Percentiles rank a stretch among this genome's conserved stretches.
phyloP scores from a whole-genome alignment of 2,329 filamentous ascomycete species.

The Cladosporium sp. region DNA sequence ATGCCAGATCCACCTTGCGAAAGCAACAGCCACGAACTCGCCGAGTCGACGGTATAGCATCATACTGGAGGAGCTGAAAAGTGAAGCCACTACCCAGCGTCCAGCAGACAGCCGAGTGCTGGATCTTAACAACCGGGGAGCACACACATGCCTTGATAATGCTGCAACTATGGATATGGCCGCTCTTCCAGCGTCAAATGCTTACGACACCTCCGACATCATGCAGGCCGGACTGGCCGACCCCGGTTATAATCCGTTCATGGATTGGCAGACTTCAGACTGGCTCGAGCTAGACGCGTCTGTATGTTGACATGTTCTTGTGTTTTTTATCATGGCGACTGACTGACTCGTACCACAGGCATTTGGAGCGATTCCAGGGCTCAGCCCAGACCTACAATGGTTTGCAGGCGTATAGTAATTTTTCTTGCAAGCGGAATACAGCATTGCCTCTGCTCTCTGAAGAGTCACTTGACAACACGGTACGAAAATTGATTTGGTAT shows the following conservation, averaged over 20 bases:
- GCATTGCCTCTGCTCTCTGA: too few relatives aligned
- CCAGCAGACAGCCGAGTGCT: neutral
- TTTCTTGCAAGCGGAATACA: too few relatives aligned
- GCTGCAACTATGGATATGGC: neutral
- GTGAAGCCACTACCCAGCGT: constrained; percentile 35
- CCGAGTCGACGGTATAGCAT: constrained; percentile 51
- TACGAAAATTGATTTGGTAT: too few relatives aligned
- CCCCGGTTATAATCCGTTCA: constrained; percentile 26
- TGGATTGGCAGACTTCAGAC: constrained; percentile 38
- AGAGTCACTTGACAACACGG: too few relatives aligned
- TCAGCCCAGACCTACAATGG: constrained; percentile 17
- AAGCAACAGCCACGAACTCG: constrained; percentile 49
- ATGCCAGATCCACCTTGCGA: constrained; percentile 48
- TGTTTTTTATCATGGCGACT: neutral
- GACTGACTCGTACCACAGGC: constrained; percentile 1
- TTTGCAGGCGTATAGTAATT: constrained; percentile 1
- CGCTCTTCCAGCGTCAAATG: neutral
- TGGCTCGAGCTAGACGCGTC: constrained; percentile 39
- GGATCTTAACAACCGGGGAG: neutral
- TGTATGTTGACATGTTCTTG: constrained; percentile 21
- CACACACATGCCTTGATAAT: neutral
- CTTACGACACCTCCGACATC: neutral
- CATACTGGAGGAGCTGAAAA: constrained; percentile 48
- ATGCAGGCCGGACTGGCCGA: neutral
- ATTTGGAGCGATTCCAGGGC: constrained; percentile 11